A percentile compares a stretch with the other conserved stretches of the same genome.
These are phyloP conservation scores for Aspergillus egyptiacus DNA, from an alignment of 495 filamentous ascomycete genomes.

Conservation along the genomic window DNA sequence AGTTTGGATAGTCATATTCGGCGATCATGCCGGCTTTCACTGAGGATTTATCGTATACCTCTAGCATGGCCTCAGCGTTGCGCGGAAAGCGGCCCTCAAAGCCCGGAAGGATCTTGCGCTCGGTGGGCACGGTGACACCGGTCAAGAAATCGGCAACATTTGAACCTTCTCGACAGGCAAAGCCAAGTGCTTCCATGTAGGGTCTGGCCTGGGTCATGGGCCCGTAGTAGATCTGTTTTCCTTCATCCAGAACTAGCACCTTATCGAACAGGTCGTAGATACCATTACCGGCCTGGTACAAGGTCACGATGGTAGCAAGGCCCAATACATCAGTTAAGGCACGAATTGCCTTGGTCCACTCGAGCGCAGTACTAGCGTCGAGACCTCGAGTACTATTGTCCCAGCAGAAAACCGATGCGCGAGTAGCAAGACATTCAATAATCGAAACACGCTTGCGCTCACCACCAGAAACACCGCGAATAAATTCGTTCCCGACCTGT, in stretches of 20 bases:
- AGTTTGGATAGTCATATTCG: conserved; percentile 48
- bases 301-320: conserved; percentile 40
- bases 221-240: conserved; percentile 57
- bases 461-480: conserved; percentile 79
- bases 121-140: conserved; percentile 61
- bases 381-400: conserved; percentile 58
- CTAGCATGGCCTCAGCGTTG: conserved; percentile 36
- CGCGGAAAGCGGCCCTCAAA: conserved; percentile 42
- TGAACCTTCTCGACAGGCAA: conserved; percentile 56
- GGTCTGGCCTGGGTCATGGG: conserved; percentile 52
- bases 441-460: conserved; percentile 60
- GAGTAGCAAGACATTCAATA: conserved; percentile 57
- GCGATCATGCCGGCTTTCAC: conserved; percentile 29
- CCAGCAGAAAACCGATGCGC: conserved; percentile 55
- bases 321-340: conserved; percentile 43
- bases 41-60: conserved; percentile 35
- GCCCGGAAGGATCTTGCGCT: conserved; percentile 55
- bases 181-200: conserved; percentile 64
- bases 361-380: conserved; percentile 54
- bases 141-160: conserved; percentile 66
- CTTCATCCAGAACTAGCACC: conserved; percentile 58
- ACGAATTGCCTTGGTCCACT: conserved; percentile 43
- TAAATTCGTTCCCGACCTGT: conserved; percentile 66
- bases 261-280: conserved; percentile 62
- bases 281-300: conserved; percentile 59